Evolutionary conservation across 2,329 filamentous ascomycete species (phyloP).

Genomic region (Aspergillus clavatus): DNA sequence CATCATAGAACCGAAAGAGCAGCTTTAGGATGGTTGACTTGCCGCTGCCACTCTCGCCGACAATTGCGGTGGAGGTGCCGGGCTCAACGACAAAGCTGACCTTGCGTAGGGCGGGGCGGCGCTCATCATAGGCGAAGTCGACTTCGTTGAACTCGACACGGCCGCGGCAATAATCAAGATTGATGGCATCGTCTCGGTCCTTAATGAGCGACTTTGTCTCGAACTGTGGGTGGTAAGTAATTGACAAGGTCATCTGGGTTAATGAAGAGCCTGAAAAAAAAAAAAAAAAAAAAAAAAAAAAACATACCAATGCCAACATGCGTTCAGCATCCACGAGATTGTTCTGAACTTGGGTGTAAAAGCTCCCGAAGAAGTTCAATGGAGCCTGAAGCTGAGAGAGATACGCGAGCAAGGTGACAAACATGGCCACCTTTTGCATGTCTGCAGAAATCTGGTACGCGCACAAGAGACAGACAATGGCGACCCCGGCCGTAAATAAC

Average conservation of each 20-base stretch:
- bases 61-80: constrained; percentile 51
- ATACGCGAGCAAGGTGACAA: constrained; percentile 67
- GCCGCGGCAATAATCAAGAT: constrained; percentile 36
- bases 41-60: constrained; percentile 55
- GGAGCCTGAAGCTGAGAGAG: constrained; percentile 69
- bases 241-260: neutral
- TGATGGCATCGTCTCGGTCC: neutral
- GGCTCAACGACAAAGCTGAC: constrained; percentile 47
- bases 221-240: neutral
- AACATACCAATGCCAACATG: constrained; percentile 48
- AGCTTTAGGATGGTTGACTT: constrained; percentile 54
- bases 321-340: constrained; percentile 56
- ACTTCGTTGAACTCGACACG: constrained; percentile 54
- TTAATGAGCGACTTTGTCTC: neutral
- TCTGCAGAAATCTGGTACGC: constrained; percentile 65
- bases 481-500: constrained; percentile 63
- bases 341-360: constrained; percentile 54
- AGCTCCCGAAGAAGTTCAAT: constrained; percentile 62
- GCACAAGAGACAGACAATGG: constrained; percentile 65
- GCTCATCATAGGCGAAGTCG: constrained; percentile 55
- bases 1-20: constrained; percentile 53
- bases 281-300: neutral
- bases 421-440: constrained; percentile 59
- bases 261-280: too few species aligned
- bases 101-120: constrained; percentile 50